Conservation (phyloP, 148 eudicot genomes). For the Polygonum maritimum region DNA sequence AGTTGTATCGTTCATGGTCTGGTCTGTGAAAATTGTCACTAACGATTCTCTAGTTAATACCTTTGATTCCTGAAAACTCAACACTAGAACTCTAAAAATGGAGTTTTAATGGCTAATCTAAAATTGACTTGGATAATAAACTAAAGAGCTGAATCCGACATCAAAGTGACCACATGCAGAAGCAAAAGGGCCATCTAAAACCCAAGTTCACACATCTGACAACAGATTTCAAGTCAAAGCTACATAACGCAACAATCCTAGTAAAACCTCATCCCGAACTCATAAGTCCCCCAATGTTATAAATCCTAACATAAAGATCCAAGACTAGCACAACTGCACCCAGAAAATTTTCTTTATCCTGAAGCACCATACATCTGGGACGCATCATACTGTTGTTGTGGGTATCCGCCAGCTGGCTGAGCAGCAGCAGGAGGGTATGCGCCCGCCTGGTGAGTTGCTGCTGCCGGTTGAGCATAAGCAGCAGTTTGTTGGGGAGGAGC, state of each 20-base stretch:
- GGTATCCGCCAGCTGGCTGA: neutral
- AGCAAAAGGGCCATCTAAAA: neutral
- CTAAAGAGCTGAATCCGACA: too few relatives aligned
- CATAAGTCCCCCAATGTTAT: neutral
- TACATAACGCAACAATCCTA: neutral
- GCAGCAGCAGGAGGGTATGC: neutral
- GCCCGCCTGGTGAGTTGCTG: conserved; percentile 10
- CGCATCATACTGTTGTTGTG: conserved; percentile 8
- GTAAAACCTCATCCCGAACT: neutral
- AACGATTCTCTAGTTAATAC: too few relatives aligned
- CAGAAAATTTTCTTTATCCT: neutral
- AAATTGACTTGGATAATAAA: too few relatives aligned
- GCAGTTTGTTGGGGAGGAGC: conserved; percentile 28
- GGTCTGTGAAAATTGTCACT: too few relatives aligned
- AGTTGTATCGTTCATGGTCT: too few relatives aligned
- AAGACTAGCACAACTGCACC: neutral
- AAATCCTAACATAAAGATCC: neutral
- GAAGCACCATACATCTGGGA: conserved; percentile 4
- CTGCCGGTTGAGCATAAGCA: conserved; percentile 34
- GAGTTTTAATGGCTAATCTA: too few relatives aligned
- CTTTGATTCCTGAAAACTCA: too few relatives aligned
- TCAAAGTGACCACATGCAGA: neutral
- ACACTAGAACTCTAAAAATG: too few relatives aligned
- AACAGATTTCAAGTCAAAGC: neutral
- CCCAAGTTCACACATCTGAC: neutral